Base-by-base conservation (phyloP, 495 filamentous ascomycete species). In the Neurospora sp. region DNA sequence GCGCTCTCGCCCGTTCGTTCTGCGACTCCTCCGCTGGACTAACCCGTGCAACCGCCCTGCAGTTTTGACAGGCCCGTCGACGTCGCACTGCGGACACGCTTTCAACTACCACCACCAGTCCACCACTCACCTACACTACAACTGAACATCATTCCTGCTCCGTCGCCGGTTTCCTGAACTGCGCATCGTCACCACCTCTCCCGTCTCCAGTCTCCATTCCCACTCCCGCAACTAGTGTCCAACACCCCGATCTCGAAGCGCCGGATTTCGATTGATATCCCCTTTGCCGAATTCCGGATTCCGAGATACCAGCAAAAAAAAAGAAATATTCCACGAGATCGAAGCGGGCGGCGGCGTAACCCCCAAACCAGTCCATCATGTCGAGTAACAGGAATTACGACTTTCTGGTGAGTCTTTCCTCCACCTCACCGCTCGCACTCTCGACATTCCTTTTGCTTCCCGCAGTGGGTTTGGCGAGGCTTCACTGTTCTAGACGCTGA, bases 371-470 rank as follows among this genome's bases (percentile, higher is more conserved):
- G 76, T 74, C 44, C 76, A 72, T 73, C 85, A 99, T 99, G 96
- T 95, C 96, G 76, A 93, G 93, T 77, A 97, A 94, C 84, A 89
- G 96, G 80, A 98, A 98, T 84, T 99, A 99, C 82, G 96, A 99
- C 81, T 98, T 98, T 83, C 87, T 99, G 85, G 95, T 98, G 90
- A 88, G 79, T 78, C 66, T 49, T 66, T 69, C 69, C 70, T 72
- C 71, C 44, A 44, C 23, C 39, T 18, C 69, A 27, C 46, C 60
- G 27, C 70, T 37, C 41, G 39, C 12, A 73, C 12, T 62, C 46
- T 16, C 41, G 38, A 69, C 3, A 71, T 44, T 54, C 71, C 23
- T 27, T 42, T 8, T 31, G 20, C 46, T 14, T n/a, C 71, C n/a
- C 18, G n/a, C 37, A 20, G 54, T 49, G 70, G 31, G 23, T 39